Evolutionary conservation across 2,329 filamentous ascomycete species (phyloP).

Genomic region (Penicillium olsonii): DNA sequence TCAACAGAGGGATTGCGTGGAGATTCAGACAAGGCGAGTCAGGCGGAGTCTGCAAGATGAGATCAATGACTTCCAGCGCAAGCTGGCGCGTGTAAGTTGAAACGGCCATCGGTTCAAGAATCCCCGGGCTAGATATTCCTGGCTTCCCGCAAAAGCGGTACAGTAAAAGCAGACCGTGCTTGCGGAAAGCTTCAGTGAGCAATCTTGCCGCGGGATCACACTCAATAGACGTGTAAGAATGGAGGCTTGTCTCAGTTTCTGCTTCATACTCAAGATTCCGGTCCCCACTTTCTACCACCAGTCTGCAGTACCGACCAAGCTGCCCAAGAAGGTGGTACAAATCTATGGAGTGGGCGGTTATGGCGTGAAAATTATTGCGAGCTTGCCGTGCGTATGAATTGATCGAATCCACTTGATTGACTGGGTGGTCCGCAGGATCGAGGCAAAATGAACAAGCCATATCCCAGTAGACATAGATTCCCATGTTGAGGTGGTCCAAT

Average conservation of each 20-base stretch:
- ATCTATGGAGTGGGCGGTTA: background rate
- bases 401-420: too few species aligned
- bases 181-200: constrained; percentile 3
- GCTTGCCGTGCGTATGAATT: background rate
- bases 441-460: constrained; percentile 9
- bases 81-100: too few species aligned
- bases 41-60: too few species aligned
- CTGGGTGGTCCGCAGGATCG: background rate
- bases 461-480: constrained; percentile 6
- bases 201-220: background rate
- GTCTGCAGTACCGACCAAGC: background rate
- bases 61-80: too few species aligned
- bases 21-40: too few species aligned
- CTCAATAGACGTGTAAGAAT: background rate
- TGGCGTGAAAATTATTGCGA: background rate
- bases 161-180: constrained; percentile 3
- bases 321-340: background rate
- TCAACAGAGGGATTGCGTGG: too few species aligned
- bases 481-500: constrained; percentile 1
- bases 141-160: constrained; percentile 7
- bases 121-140: too few species aligned
- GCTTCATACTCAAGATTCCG: background rate
- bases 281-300: background rate
- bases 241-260: background rate
- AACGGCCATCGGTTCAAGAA: too few species aligned